Base-by-base conservation (phyloP, 1,284 basidiomycete species). In the Golubevia pallescens region DNA sequence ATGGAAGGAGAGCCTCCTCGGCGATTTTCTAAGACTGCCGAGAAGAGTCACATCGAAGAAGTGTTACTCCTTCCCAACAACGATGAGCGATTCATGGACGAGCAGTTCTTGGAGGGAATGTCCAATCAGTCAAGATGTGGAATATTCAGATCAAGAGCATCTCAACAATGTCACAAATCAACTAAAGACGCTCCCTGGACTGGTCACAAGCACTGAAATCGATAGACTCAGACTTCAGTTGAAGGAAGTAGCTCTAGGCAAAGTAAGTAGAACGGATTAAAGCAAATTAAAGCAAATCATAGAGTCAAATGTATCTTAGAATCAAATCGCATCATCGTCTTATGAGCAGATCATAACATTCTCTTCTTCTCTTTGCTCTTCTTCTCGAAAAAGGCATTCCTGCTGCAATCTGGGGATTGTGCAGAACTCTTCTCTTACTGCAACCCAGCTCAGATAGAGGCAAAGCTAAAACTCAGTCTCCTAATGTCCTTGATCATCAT, bases 361-460 rank as follows among this genome's bases (percentile, higher is more conserved):
- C 13, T 62, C 53, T 38, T 53, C 56, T 3, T 32, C 54, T 24
- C 38, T 66, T 55, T 53, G 21, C 4, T 48, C 53, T 7, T 57
- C 61, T 38, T 34, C 52, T 19, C 58, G 58, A 7, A 52, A 3
- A 90, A 95, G 80, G 94, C 94, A 0, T 99, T 99, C 87, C 88
- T 99, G 32, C 89, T 99, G 0, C 96, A 99, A 74, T 95, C 95
- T 1, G 97, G 96, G 8, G 97, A 99, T 84, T 99, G 95, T 78
- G 96, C 95, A 21, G 95, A 87, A 74, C 78, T 87, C 5, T 87
- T 87, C 63, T 79, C 85, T 58, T 87, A 87, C 62, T 87, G 87
- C 78, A 80, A 96, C 86, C 94, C 93, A 0, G 91, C 94, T 86
- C 95, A 95, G 69, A 95, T 99, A 74, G 92, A 95, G 60, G 91